Evolutionary conservation across 805 yeast species (phyloP).

Genomic region (Wickerhamomyces rabaulensis): DNA sequence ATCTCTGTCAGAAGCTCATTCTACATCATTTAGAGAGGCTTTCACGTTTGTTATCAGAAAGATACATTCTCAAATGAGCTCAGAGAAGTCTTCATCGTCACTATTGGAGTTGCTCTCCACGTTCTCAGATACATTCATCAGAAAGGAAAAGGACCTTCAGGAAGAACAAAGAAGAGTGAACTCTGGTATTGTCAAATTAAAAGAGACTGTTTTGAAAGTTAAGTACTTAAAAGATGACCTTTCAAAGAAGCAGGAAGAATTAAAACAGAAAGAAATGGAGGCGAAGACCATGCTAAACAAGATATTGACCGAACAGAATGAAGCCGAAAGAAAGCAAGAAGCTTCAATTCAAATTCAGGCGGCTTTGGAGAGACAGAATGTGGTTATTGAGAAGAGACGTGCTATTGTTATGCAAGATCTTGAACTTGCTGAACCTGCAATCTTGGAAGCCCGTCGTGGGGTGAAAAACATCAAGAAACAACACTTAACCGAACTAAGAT

Average conservation of each 20-base stretch:
- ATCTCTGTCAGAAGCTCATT: neutral
- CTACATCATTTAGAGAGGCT: neutral
- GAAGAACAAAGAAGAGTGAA: slow-evolving; percentile 67
- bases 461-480: slow-evolving; percentile 92
- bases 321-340: slow-evolving; percentile 85
- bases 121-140: slow-evolving; percentile 38
- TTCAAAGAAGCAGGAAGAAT: slow-evolving; percentile 43
- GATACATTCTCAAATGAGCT: neutral
- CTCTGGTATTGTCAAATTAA: slow-evolving; percentile 67
- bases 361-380: slow-evolving; percentile 64
- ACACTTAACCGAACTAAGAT: slow-evolving; percentile 81
- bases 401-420: slow-evolving; percentile 55
- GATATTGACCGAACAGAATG: slow-evolving; percentile 83
- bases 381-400: slow-evolving; percentile 49
- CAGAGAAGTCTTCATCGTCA: slow-evolving; percentile 42
- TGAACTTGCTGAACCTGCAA: slow-evolving; percentile 78
- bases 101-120: slow-evolving; percentile 45
- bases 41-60: neutral
- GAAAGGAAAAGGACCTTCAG: slow-evolving; percentile 46
- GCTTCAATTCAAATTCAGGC: slow-evolving; percentile 74
- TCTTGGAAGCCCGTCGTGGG: slow-evolving; percentile 77
- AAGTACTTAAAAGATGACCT: slow-evolving; percentile 50
- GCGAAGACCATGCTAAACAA: slow-evolving; percentile 67
- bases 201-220: slow-evolving; percentile 73
- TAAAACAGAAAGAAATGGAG: slow-evolving; percentile 55